Conservation (phyloP, 805 yeast species). For the Starmerella floricola region DNA sequence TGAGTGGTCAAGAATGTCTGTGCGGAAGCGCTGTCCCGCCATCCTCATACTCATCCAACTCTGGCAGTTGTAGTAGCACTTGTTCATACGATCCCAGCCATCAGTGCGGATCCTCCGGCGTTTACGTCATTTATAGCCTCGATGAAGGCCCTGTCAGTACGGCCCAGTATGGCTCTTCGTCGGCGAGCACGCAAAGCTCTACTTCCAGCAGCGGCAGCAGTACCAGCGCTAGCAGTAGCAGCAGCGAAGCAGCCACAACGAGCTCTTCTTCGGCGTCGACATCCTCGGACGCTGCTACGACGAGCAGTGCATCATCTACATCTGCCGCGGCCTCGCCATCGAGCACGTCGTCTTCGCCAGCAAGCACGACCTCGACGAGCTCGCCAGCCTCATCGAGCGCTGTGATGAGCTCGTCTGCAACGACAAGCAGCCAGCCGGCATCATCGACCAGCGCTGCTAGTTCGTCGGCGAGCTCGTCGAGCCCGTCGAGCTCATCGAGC, state of each 20-base stretch:
- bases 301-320: background rate
- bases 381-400: constrained; percentile 9
- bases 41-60: constrained; percentile 26
- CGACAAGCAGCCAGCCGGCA: constrained; percentile 7
- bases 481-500: background rate
- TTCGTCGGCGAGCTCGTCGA: background rate
- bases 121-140: constrained; percentile 27
- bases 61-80: constrained; percentile 32
- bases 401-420: constrained; percentile 20
- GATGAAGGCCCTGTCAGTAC: constrained; percentile 14
- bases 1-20: constrained; percentile 44
- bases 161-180: constrained; percentile 25
- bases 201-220: constrained; percentile 22
- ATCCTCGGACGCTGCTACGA: background rate
- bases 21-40: constrained; percentile 45
- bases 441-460: constrained; percentile 23
- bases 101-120: constrained; percentile 51
- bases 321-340: constrained; percentile 2
- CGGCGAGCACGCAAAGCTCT: constrained; percentile 22
- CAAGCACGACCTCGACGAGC: background rate
- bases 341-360: constrained; percentile 2
- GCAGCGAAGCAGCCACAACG: constrained; percentile 12
- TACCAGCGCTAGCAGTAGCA: constrained; percentile 24
- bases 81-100: constrained; percentile 58
- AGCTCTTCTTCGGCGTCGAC: background rate